These are phyloP conservation scores for Clarireedia sp. DNA, from an alignment of 2,329 filamentous ascomycete species.

Conservation along the genomic window DNA sequence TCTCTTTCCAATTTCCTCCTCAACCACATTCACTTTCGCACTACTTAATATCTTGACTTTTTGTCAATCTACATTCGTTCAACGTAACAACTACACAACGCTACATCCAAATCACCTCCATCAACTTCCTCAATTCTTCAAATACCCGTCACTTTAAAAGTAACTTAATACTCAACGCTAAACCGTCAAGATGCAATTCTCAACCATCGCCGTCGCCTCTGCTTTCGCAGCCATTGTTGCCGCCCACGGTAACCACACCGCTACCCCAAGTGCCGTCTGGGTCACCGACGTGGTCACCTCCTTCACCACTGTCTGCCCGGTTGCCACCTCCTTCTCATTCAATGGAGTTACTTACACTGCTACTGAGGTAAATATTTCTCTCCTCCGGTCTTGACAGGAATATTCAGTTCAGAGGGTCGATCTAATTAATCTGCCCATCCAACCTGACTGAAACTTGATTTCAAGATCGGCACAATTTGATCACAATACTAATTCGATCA, in stretches of 20 bases:
- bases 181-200: slow-evolving; percentile 34
- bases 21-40: background rate
- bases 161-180: slow-evolving; percentile 20
- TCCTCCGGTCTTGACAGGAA: background rate
- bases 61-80: slow-evolving; percentile 7
- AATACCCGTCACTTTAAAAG: slow-evolving; percentile 15
- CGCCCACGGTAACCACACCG: slow-evolving; percentile 29
- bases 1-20: background rate
- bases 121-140: slow-evolving; percentile 9
- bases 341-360: slow-evolving; percentile 42
- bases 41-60: background rate
- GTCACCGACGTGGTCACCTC: slow-evolving; percentile 41
- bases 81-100: background rate
- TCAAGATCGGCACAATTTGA: background rate
- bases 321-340: slow-evolving; percentile 39
- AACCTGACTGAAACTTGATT: background rate
- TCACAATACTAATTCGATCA: background rate
- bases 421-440: background rate
- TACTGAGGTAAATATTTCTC: slow-evolving; percentile 34
- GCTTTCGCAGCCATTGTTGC: slow-evolving; percentile 28
- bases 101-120: background rate
- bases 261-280: slow-evolving; percentile 33
- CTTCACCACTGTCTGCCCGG: slow-evolving; percentile 44
- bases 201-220: slow-evolving; percentile 26
- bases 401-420: background rate